Conservation (phyloP, 2,329 filamentous ascomycete genomes). For the Colletotrichum lentis region DNA sequence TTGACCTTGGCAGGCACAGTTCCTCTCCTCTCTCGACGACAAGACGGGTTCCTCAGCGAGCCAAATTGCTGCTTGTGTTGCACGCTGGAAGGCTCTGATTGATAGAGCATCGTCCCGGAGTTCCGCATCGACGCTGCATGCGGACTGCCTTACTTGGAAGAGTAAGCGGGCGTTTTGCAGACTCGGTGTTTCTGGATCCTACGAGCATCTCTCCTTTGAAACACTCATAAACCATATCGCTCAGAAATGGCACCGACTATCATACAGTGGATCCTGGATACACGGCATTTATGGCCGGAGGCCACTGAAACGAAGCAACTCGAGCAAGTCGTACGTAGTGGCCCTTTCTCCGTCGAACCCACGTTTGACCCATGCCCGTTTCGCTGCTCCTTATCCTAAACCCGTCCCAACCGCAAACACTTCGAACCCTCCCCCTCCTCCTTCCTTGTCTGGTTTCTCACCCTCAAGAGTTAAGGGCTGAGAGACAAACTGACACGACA, state of each 20-base stretch:
- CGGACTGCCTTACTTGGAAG: background rate
- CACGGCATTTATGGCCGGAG: constrained; percentile 64
- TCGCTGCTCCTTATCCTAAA: constrained; percentile 11
- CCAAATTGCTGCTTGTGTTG: background rate
- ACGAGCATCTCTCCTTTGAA: constrained; percentile 12
- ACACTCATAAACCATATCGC: constrained; percentile 17
- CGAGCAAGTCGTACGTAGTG: constrained; percentile 53
- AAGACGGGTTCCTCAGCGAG: background rate
- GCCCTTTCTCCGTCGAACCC: background rate
- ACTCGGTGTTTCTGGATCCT: constrained; percentile 7
- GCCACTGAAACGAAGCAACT: constrained; percentile 59
- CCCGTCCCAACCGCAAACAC: constrained; percentile 1
- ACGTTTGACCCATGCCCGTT: constrained; percentile 16
- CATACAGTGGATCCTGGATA: constrained; percentile 71
- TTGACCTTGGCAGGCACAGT: constrained; percentile 24
- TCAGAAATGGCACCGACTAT: constrained; percentile 48
- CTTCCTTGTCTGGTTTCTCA: constrained; percentile 9
- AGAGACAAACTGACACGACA: constrained; percentile 19
- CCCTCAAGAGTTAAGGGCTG: constrained; percentile 1
- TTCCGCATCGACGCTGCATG: background rate
- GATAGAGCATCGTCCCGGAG: background rate
- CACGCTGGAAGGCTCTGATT: background rate
- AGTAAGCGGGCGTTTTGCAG: constrained; percentile 5
- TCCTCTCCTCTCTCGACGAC: constrained; percentile 24
- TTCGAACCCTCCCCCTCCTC: constrained; percentile 8